Conservation (phyloP, 2,329 filamentous ascomycete genomes). For the Arachnomyces sp. region DNA sequence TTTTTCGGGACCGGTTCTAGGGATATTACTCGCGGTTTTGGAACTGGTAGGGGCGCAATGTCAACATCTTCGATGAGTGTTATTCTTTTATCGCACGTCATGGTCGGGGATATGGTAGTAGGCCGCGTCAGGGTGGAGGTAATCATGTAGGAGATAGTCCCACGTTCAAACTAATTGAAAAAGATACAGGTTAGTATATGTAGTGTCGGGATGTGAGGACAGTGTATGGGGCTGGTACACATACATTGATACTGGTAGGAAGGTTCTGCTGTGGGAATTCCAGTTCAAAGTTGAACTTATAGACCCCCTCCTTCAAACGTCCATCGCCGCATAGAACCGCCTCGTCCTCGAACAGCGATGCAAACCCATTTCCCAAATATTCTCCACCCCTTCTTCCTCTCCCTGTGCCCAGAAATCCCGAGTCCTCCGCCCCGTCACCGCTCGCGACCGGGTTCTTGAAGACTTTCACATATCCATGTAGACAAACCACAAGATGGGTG, state of each 20-base stretch:
- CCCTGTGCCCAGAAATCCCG: constrained; percentile 45
- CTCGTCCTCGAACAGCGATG: constrained; percentile 58
- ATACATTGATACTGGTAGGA: constrained; percentile 88
- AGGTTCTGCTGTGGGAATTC: constrained; percentile 51
- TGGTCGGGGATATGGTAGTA: constrained; percentile 71
- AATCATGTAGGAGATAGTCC: constrained; percentile 84
- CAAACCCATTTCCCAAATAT: constrained; percentile 58
- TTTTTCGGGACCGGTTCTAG: constrained; percentile 76
- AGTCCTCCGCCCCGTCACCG: constrained; percentile 44
- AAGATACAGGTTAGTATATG: constrained; percentile 12
- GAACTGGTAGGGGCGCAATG: constrained; percentile 63
- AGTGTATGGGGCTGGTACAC: constrained; percentile 27
- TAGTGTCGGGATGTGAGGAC: neutral
- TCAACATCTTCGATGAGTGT: constrained; percentile 76
- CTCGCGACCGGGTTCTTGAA: constrained; percentile 54
- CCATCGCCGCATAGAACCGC: constrained; percentile 56
- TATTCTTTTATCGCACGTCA: constrained; percentile 72
- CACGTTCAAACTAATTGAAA: constrained; percentile 74
- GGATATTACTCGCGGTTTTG: constrained; percentile 74
- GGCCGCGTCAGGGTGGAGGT: constrained; percentile 84
- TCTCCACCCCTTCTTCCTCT: constrained; percentile 43
- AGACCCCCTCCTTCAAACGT: constrained; percentile 54
- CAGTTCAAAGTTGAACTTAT: constrained; percentile 58
- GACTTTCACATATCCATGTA: constrained; percentile 58
- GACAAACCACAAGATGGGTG: constrained; percentile 54